Evolutionary conservation across 176 grass and related monocot species (phyloP), one percentile per base, ranked within the genome.

Genomic region (Carex scoparia): DNA sequence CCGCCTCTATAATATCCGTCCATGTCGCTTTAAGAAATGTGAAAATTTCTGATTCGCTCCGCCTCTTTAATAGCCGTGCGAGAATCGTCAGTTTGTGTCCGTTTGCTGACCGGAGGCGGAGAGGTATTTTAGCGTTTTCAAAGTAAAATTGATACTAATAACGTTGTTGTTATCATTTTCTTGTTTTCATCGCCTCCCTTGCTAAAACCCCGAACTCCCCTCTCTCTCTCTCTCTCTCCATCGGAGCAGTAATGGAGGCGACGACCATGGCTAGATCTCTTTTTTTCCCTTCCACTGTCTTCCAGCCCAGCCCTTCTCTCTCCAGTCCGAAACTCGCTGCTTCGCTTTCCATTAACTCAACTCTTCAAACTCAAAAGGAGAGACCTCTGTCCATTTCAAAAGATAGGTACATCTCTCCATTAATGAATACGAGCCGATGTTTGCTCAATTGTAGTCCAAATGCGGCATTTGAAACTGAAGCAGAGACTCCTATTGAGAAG

Each of bases 401-500:
- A 1, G 48, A 13, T 12, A 28, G 12, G 73, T 7, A 0, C 27
- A 32, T 77, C 73, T 57, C 49, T 13, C 48, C 73, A 42, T 48
- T 59, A 3, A 53, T 79, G 89, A 90, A 49, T 19, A 19, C 7
- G 28, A 81, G 23, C 46, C 10, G 40, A 3, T 23, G 55, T 44
- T 64, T 85, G 10, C 65, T 70, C 62, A 84, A 63, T 16, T 87
- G 85, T 71, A 57, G 71, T 37, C 3, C 69, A 19, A 86, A 61
- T 40, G 70, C 28, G 28, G 81, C 38, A 18, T 74, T 38, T 37
- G 62, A 55, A 73, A 75, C 62, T 49, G 85, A 87, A 66, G 81
- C 51, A 0, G 81, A 75, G 16, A 70, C 85, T 46, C 42, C 42
- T 30, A 87, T 90, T 69, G 89, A 90, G 85, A 90, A 90, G 72